phyloP scores from a whole-genome alignment of 495 filamentous ascomycete species.

The Podospora sp. region DNA sequence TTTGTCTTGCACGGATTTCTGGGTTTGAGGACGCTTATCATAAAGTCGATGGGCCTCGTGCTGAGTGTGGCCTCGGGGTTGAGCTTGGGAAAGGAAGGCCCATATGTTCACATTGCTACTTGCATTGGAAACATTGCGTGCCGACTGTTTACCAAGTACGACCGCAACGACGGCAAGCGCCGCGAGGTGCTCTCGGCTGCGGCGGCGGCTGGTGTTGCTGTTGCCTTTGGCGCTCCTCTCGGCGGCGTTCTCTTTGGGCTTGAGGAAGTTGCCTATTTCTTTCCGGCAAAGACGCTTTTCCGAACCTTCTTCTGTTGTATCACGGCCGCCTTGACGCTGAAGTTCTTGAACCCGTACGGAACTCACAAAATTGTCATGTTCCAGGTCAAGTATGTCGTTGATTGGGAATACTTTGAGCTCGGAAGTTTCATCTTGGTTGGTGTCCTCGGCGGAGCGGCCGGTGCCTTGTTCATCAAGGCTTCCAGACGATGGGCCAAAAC shows the following conservation, averaged over 20 bases:
- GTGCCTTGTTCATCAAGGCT: constrained; percentile 96
- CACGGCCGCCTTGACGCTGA: constrained; percentile 82
- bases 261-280: constrained; percentile 96
- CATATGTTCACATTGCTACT: constrained; percentile 95
- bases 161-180: constrained; percentile 83
- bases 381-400: constrained; percentile 85
- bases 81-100: constrained; percentile 94
- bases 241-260: constrained; percentile 92
- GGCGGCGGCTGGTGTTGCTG: constrained; percentile 89
- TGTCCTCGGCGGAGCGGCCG: constrained; percentile 77
- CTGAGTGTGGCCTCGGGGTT: constrained; percentile 90
- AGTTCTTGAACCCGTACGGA: constrained; percentile 94
- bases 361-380: constrained; percentile 97
- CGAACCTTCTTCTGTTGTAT: constrained; percentile 99
- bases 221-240: constrained; percentile 92
- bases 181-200: constrained; percentile 92
- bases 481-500: constrained; percentile 84
- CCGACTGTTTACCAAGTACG: constrained; percentile 90
- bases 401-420: constrained; percentile 95
- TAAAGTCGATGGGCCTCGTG: constrained; percentile 83
- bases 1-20: constrained; percentile 97
- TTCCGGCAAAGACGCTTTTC: constrained; percentile 97
- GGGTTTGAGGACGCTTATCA: constrained; percentile 81
- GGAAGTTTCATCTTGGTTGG: constrained; percentile 82
- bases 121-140: constrained; percentile 96